Evolutionary conservation across 495 filamentous ascomycete species (phyloP).

Genomic region (Cryomyces minteri): DNA sequence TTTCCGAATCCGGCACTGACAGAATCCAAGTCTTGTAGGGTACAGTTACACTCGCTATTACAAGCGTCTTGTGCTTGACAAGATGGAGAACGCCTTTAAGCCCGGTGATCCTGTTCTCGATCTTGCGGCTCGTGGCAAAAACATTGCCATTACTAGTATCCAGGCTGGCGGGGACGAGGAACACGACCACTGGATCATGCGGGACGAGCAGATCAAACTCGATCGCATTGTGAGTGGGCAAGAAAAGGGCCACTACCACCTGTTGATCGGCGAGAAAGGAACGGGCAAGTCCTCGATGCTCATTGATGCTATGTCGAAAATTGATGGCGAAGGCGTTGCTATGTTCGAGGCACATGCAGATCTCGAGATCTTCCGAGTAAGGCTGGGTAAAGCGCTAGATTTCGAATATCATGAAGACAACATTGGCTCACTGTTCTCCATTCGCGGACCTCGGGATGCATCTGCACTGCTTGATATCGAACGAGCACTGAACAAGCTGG

Average conservation of each 20-base stretch:
- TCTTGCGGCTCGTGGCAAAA: slow-evolving; percentile 53
- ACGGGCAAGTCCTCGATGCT: slow-evolving; percentile 94
- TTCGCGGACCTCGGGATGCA: slow-evolving; percentile 79
- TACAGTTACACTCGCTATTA: slow-evolving; percentile 77
- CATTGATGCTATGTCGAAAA: slow-evolving; percentile 73
- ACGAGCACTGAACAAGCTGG: slow-evolving; percentile 88
- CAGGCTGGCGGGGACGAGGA: slow-evolving; percentile 22
- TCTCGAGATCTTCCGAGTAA: slow-evolving; percentile 82
- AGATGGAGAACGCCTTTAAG: slow-evolving; percentile 86
- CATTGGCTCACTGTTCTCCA: slow-evolving; percentile 86
- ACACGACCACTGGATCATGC: slow-evolving; percentile 62
- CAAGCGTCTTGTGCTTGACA: slow-evolving; percentile 70
- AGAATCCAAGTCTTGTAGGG: slow-evolving; percentile 39
- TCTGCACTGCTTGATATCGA: slow-evolving; percentile 88
- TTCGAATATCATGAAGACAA: slow-evolving; percentile 89
- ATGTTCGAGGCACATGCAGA: slow-evolving; percentile 96
- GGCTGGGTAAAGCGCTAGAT: slow-evolving; percentile 82
- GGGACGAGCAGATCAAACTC: slow-evolving; percentile 63
- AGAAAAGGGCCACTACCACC: slow-evolving; percentile 62
- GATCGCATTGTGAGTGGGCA: slow-evolving; percentile 59
- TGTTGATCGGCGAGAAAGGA: slow-evolving; percentile 92
- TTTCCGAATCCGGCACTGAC: too few relatives aligned
- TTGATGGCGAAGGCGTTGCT: slow-evolving; percentile 65
- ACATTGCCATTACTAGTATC: slow-evolving; percentile 4
- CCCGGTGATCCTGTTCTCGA: slow-evolving; percentile 85